Percentiles rank a stretch among this genome's conserved stretches.
phyloP scores from a whole-genome alignment of 371 early-diverging fungal species.

The Saksenaea vasiformis region DNA sequence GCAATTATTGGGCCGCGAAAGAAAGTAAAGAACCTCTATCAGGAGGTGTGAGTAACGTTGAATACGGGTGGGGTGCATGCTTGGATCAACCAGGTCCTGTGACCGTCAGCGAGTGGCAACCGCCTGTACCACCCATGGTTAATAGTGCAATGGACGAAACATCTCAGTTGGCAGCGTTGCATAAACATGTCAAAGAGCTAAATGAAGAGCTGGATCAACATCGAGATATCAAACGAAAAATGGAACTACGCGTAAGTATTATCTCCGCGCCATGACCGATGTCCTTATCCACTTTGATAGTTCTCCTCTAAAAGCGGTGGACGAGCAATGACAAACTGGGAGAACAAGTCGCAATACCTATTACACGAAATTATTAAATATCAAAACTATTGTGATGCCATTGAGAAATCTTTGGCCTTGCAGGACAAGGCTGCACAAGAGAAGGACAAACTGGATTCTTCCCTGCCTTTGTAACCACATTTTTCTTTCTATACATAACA shows the following conservation, averaged over 20 bases:
- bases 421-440: slow-evolving; percentile 34
- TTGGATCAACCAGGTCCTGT: slow-evolving; percentile 32
- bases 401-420: slow-evolving; percentile 64
- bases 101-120: slow-evolving; percentile 37
- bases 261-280: not conserved
- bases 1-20: slow-evolving; percentile 94
- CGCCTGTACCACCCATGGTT: slow-evolving; percentile 38
- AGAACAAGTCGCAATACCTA: slow-evolving; percentile 78
- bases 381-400: slow-evolving; percentile 80
- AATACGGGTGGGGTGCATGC: slow-evolving; percentile 89
- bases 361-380: slow-evolving; percentile 88
- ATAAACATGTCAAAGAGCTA: slow-evolving; percentile 31
- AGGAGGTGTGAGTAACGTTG: slow-evolving; percentile 84
- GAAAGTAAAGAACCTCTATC: slow-evolving; percentile 85
- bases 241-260: slow-evolving; percentile 30
- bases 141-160: slow-evolving; percentile 34
- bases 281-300: slow-evolving; percentile 10
- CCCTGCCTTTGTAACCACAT: not conserved
- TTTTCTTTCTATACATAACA: not conserved
- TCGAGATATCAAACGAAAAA: slow-evolving; percentile 43
- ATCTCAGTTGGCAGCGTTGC: slow-evolving; percentile 34
- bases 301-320: slow-evolving; percentile 53
- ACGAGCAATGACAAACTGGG: slow-evolving; percentile 85
- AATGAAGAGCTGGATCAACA: slow-evolving; percentile 40
- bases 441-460: not conserved